Percentiles rank a stretch among this genome's conserved stretches.
phyloP scores from a whole-genome alignment of 2,329 filamentous ascomycete species.

The Orbilia javanica region DNA sequence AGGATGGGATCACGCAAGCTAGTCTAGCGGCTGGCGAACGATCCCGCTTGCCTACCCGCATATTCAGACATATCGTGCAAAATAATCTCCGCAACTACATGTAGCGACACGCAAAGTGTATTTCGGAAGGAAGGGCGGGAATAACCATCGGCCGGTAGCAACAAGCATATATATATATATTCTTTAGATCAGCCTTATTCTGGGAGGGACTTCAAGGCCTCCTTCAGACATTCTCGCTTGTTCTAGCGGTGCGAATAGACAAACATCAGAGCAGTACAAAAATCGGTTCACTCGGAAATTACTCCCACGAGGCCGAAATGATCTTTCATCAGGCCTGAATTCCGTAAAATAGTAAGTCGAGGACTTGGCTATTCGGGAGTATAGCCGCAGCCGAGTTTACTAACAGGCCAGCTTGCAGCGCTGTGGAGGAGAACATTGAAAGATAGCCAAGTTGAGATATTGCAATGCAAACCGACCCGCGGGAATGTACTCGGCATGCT shows the following conservation, averaged over 20 bases:
- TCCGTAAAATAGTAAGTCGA: background rate
- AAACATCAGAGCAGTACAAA: background rate
- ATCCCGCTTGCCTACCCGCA: background rate
- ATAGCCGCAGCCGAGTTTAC: background rate
- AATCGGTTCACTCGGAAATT: background rate
- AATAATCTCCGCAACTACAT: background rate
- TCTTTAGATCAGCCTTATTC: background rate
- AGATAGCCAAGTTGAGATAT: background rate
- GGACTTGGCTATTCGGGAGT: background rate
- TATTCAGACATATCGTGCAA: background rate
- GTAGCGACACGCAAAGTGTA: background rate
- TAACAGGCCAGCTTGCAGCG: background rate
- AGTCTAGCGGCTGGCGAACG: background rate
- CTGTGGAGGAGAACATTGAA: background rate
- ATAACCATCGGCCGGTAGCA: background rate
- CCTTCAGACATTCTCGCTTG: background rate
- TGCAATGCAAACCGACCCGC: background rate
- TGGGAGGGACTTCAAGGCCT: background rate
- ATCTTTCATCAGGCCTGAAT: background rate
- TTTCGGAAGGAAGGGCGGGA: background rate
- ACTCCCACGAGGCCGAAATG: background rate
- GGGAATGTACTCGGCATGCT: background rate
- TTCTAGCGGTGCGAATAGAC: background rate
- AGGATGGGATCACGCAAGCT: background rate
- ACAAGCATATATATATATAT: background rate